Conservation (phyloP, 805 yeast species). For the Cyberlindnera misumaiensis region DNA sequence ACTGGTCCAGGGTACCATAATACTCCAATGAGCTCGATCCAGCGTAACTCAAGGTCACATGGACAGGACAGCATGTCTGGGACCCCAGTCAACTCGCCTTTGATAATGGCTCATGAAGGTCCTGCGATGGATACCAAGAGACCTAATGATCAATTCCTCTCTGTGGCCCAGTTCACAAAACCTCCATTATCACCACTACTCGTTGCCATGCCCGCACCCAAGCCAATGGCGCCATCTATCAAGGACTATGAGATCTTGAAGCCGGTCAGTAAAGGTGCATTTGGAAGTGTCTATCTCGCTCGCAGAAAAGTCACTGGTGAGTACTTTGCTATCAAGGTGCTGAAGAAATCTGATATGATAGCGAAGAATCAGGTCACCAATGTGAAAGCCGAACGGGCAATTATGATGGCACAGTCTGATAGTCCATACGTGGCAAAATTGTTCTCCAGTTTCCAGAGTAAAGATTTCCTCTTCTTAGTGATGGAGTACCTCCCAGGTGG, state of each 20-base stretch:
- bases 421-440: conserved; percentile 90
- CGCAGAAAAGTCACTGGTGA: conserved; percentile 84
- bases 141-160: conserved; percentile 23
- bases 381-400: conserved; percentile 91
- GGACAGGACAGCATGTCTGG: conserved; percentile 17
- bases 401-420: conserved; percentile 95
- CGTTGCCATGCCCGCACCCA: conserved; percentile 52
- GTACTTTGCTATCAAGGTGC: conserved; percentile 87
- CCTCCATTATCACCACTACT: conserved; percentile 79
- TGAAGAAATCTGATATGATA: conserved; percentile 91
- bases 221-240: conserved; percentile 59
- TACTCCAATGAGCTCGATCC: conserved; percentile 57
- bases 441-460: conserved; percentile 82
- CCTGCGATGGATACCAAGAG: conserved; percentile 23
- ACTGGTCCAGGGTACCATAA: conserved; percentile 17
- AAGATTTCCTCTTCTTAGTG: conserved; percentile 80
- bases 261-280: conserved; percentile 95
- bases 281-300: conserved; percentile 90
- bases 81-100: conserved; percentile 55
- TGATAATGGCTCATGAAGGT: conserved; percentile 41
- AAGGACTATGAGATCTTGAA: conserved; percentile 84
- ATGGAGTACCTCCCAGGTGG: conserved; percentile 98
- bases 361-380: conserved; percentile 95
- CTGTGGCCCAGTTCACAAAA: conserved; percentile 17
- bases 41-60: conserved; percentile 35